Evolutionary conservation across 139 green algal species (phyloP).

Genomic region (Ostreobium quekettii): DNA sequence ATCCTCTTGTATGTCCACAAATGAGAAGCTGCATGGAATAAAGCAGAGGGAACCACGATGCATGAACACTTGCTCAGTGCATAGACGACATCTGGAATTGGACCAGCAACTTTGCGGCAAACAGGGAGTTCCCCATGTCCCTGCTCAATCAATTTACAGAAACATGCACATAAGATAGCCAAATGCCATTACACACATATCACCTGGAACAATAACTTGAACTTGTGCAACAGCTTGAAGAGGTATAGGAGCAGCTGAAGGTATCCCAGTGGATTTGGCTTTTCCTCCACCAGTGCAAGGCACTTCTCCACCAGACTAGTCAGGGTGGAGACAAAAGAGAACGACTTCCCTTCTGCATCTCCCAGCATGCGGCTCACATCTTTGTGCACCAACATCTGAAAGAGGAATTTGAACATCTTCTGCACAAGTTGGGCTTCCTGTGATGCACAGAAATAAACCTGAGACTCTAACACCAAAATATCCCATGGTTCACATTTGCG

Average conservation of each 20-base stretch:
- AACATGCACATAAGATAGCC: too few relatives aligned
- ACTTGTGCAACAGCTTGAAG: slow-evolving; percentile 42
- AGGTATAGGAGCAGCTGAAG: slow-evolving; percentile 48
- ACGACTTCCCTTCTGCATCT: slow-evolving; percentile 23
- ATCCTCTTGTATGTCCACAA: too few relatives aligned
- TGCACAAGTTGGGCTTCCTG: slow-evolving; percentile 28
- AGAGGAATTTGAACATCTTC: slow-evolving; percentile 51
- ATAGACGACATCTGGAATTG: too few relatives aligned
- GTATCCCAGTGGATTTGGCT: slow-evolving; percentile 39
- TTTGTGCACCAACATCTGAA: slow-evolving; percentile 41
- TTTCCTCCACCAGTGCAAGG: slow-evolving; percentile 12
- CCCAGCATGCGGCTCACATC: slow-evolving; percentile 35
- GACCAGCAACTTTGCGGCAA: too few relatives aligned
- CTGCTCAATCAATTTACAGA: too few relatives aligned
- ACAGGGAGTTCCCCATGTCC: too few relatives aligned
- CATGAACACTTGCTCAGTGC: too few relatives aligned
- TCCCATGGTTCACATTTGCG: too few relatives aligned
- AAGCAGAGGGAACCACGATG: too few relatives aligned
- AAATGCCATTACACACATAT: too few relatives aligned
- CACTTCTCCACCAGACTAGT: slow-evolving; percentile 23
- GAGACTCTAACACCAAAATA: too few relatives aligned
- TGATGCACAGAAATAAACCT: background rate
- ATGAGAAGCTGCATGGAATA: too few relatives aligned
- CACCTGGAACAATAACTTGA: slow-evolving; percentile 15
- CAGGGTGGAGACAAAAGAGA: slow-evolving; percentile 4